phyloP scores from a whole-genome alignment of 495 filamentous ascomycete species.

The Xylaria bambusicola region DNA sequence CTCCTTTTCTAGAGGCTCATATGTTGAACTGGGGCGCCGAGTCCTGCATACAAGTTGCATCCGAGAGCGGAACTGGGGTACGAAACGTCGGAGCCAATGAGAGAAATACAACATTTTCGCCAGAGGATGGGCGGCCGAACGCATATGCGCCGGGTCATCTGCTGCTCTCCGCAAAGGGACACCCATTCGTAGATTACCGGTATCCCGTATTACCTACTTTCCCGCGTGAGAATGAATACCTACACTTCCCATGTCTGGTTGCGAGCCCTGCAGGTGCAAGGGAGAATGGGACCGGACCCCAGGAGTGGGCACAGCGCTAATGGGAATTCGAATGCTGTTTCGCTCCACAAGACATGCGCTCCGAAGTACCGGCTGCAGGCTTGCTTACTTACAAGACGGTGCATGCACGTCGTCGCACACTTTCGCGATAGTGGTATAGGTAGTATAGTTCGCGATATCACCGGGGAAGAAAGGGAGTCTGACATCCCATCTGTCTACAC shows the following conservation, averaged over 20 bases:
- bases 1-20: not conserved
- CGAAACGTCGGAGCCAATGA: not conserved
- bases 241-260: too few relatives aligned
- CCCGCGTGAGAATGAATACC: too few relatives aligned
- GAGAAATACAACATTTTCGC: not conserved
- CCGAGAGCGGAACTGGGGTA: constrained; percentile 13
- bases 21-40: not conserved
- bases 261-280: too few relatives aligned
- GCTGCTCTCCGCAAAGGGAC: not conserved
- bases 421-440: too few relatives aligned
- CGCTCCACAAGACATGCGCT: not conserved
- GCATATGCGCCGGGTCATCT: not conserved
- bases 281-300: not conserved
- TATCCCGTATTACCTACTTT: too few relatives aligned
- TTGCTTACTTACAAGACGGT: not conserved
- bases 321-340: too few relatives aligned
- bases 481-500: too few relatives aligned
- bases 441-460: too few relatives aligned
- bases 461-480: too few relatives aligned
- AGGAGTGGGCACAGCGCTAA: not conserved
- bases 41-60: constrained; percentile 5
- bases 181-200: too few relatives aligned
- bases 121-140: not conserved
- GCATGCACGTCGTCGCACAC: too few relatives aligned
- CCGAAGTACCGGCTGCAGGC: constrained; percentile 11